Percentiles rank a stretch among this genome's conserved stretches.
Evolutionary conservation across 1,284 basidiomycete species (phyloP).

Genomic region (Abortiporus biennis): DNA sequence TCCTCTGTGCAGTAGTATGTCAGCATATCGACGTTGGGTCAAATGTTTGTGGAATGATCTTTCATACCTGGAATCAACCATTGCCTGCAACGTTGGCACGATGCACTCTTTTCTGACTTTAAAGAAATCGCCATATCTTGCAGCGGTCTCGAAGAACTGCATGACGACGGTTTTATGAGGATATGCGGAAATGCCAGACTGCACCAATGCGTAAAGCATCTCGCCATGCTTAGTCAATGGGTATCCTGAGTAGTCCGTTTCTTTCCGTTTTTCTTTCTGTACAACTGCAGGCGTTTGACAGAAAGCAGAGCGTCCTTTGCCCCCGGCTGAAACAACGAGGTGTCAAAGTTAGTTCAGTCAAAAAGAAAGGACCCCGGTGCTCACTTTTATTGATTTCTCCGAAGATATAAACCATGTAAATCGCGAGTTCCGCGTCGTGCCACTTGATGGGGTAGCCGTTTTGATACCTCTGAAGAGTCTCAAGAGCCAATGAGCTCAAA

Average conservation of each 20-base stretch:
- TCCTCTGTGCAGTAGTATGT: conserved; percentile 52
- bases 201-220: conserved; percentile 80
- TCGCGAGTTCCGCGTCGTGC: conserved; percentile 91
- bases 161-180: conserved; percentile 87
- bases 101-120: conserved; percentile 86
- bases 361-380: conserved; percentile 13
- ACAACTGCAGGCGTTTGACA: conserved; percentile 59
- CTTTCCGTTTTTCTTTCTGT: conserved; percentile 60
- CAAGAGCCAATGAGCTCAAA: conserved; percentile 65
- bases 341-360: neutral
- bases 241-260: conserved; percentile 76
- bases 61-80: conserved; percentile 76
- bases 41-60: conserved; percentile 5
- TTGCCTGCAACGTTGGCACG: conserved; percentile 81
- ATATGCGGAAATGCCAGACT: conserved; percentile 79
- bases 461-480: conserved; percentile 66
- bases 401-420: conserved; percentile 91
- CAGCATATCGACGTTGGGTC: conserved; percentile 5
- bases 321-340: conserved; percentile 39
- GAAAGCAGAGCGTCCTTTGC: conserved; percentile 73
- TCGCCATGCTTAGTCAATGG: conserved; percentile 90
- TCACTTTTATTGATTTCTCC: conserved; percentile 86
- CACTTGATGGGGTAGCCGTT: conserved; percentile 67
- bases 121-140: conserved; percentile 96
- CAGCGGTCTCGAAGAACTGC: conserved; percentile 91